Evolutionary conservation across 2,329 filamentous ascomycete genomes (phyloP), one percentile per base, ranked within the genome.

Genomic region (Berkeleyomyces basicola): DNA sequence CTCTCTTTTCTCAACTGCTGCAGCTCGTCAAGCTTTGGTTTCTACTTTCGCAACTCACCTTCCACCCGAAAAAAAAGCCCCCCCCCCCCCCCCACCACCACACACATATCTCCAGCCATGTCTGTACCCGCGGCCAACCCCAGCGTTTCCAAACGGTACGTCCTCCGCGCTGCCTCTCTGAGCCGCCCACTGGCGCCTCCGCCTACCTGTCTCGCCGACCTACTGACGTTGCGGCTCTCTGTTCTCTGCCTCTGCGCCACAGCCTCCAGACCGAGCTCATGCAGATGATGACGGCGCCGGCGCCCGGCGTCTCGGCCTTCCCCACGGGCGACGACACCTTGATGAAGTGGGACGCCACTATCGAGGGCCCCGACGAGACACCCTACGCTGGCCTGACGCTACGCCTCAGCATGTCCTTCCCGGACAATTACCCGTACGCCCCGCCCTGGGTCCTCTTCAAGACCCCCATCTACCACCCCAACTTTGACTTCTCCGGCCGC

Each of bases 391-490:
- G 84, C 67, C 82, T 97, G 61, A 88, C 83, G 58, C 87, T 99
- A 77, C 97, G 96, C 78, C 87, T 99, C 68, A 87, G 85, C 68
- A 92, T 99, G 72, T 80, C 84, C 58, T 99, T 97, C 75, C 90
- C 92, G 7, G 78, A 82, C 69, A 96, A 92, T 77, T 99, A 99
- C 72, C 93, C 93, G 7, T 96, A 96, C 73, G 82, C 86, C 1
- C 83, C 93, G 31, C 93, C 93, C 0, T 90, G 87, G 2, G 93
- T 99, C 16, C 81, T 96, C 65, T 99, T 96, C 84, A 95, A 91
- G 78, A 99, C 95, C 5, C 93, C 93, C 44, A 96, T 99, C 75
- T 99, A 97, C 79, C 93, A 99, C 74, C 93, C 93, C 61, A 99
- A 99, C 70, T 89, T 99, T 69, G 93, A 99, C 76, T 96, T 99